Evolutionary conservation across 1,284 basidiomycete genomes (phyloP), one percentile per base, ranked within the genome.

Genomic region (Clitocybe nebularis): DNA sequence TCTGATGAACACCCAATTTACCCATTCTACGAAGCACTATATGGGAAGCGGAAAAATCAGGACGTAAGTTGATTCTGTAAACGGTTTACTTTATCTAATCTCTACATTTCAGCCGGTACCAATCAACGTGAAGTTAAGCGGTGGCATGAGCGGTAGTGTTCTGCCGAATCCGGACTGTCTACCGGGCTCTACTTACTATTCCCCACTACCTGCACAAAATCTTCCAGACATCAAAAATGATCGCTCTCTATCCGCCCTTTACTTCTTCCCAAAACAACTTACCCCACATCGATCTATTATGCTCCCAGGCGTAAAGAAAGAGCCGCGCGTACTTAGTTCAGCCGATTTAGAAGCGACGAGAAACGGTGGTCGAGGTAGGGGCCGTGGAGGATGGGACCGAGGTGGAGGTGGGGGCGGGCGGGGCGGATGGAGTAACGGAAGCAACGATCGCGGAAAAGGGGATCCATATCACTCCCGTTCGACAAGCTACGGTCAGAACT

Each of bases 131-230:
- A 75, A 74, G 25, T 64, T 82, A 9, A 90, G 84, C 53, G 79
- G 79, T 46, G 92, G 93, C 8, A 81, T 96, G 39, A 84, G 76
- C 36, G 96, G 96, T 6, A 75, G 72, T 29, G 78, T 93, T 33
- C 68, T 90, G 17, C 80, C 89, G 5, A 93, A 96, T 62, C 86
- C 93, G 2, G 80, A 84, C 40, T 96, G 89, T 57, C 79, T 99
- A 4, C 96, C 96, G 2, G 89, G 91, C 33, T 88, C 93, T 10
- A 94, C 89, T 0, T 94, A 90, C 62, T 81, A 86, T 56, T 84
- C 81, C 22, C 94, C 93, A 1, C 61, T 89, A 30, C 52, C 67
- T 6, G 58, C 59, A n/a, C 61, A 77, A 30, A 67, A 70, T 35
- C 64, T 92, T 16, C 76, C 78, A 1, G 93, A 99, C 64, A 86